Conservation (phyloP, 2,329 filamentous ascomycete species). For the Colletotrichum orchidophilum region DNA sequence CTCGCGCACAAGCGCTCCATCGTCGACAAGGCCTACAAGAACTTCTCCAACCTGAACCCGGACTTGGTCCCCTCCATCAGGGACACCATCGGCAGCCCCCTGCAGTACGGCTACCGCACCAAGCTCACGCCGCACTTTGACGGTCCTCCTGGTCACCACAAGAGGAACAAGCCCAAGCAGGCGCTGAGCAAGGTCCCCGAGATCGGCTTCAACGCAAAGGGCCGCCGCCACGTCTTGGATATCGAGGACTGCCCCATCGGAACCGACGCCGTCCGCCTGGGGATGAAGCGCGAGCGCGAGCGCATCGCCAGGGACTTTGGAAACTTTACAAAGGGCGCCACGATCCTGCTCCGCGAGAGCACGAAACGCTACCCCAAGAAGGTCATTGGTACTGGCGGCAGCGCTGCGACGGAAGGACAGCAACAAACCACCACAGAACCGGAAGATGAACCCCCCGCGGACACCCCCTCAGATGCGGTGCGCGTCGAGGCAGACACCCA, state of each 20-base stretch:
- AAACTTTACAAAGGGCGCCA: conserved; percentile 83
- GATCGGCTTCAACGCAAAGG: conserved; percentile 92
- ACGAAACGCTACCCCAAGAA: conserved; percentile 73
- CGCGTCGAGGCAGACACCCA: conserved; percentile 66
- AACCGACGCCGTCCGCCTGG: conserved; percentile 83
- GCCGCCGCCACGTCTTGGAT: conserved; percentile 81
- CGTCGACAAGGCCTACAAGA: conserved; percentile 89
- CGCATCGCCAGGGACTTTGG: conserved; percentile 76
- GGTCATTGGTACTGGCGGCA: conserved; percentile 39
- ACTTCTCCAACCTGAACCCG: conserved; percentile 86
- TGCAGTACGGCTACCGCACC: conserved; percentile 94
- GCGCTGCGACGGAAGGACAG: conserved; percentile 53
- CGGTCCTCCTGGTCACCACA: conserved; percentile 68
- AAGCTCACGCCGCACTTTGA: conserved; percentile 98
- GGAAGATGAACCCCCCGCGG: conserved; percentile 36
- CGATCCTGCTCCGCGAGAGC: conserved; percentile 86
- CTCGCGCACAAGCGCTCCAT: conserved; percentile 85
- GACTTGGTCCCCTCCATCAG: conserved; percentile 78
- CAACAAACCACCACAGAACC: conserved; percentile 47
- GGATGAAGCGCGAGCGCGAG: conserved; percentile 81
- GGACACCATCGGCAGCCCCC: conserved; percentile 88
- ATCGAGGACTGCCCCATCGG: conserved; percentile 98
- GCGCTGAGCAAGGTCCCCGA: conserved; percentile 73
- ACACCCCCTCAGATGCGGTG: conserved; percentile 52
- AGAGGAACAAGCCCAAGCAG: conserved; percentile 56